phyloP scores from a whole-genome alignment of 1,284 basidiomycete species.

The Irpex lacteus region DNA sequence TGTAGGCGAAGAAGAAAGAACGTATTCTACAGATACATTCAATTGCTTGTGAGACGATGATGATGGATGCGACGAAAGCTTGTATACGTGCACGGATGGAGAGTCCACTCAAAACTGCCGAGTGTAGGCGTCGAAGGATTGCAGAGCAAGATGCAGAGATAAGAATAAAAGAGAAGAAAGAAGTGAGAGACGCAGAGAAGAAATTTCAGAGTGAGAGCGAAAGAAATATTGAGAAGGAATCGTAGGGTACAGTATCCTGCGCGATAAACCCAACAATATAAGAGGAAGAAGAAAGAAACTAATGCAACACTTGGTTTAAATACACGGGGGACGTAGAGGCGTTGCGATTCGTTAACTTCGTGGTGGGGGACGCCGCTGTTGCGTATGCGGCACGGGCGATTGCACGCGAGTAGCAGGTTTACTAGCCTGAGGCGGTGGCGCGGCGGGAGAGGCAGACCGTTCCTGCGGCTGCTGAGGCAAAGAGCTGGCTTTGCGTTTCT shows the following conservation, averaged over 20 bases:
- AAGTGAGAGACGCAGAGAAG: background rate
- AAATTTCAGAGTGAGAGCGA: background rate
- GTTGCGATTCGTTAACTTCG: background rate
- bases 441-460: background rate
- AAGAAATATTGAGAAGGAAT: constrained; percentile 1
- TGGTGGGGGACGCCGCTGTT: background rate
- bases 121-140: background rate
- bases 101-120: background rate
- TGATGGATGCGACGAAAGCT: constrained; percentile 2
- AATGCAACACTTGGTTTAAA: background rate
- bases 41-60: background rate
- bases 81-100: background rate
- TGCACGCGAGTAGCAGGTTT: background rate
- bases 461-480: background rate
- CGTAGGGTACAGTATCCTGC: constrained; percentile 1
- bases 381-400: background rate
- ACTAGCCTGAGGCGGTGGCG: background rate
- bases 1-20: constrained; percentile 1
- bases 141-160: background rate
- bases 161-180: background rate
- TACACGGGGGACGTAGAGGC: background rate
- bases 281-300: background rate
- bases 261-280: background rate
- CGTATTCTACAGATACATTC: constrained; percentile 5
- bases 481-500: constrained; percentile 15